Percentiles rank a stretch among this genome's conserved stretches.
Conservation (phyloP, 2,329 filamentous ascomycete species). For the Ophiosphaerella narmari region DNA sequence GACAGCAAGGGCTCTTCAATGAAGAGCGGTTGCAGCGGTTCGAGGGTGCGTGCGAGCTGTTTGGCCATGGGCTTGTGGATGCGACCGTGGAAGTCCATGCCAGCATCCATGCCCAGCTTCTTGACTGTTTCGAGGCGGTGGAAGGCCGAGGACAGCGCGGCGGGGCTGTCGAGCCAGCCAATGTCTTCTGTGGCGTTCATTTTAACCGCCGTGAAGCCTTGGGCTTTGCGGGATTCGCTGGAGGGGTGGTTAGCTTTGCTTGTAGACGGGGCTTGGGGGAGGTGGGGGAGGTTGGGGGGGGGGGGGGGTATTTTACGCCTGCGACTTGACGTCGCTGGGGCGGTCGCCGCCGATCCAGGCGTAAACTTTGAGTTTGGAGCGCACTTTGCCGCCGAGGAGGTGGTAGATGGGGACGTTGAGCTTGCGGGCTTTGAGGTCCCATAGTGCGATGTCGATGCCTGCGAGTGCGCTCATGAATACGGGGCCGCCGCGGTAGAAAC, state of each 20-base stretch:
- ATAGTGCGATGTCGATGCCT: conserved; percentile 78
- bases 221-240: conserved; percentile 61
- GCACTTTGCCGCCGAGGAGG: conserved; percentile 74
- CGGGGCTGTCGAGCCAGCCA: conserved; percentile 75
- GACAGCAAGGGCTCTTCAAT: conserved; percentile 75
- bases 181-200: conserved; percentile 82
- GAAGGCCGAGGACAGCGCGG: conserved; percentile 65
- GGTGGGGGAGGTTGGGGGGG: no score
- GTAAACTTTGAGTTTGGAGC: conserved; percentile 72
- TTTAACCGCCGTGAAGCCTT: conserved; percentile 71
- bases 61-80: conserved; percentile 82
- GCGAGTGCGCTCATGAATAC: conserved; percentile 81
- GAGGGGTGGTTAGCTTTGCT: not conserved
- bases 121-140: conserved; percentile 72
- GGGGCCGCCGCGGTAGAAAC: conserved; percentile 77
- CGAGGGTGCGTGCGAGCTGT: conserved; percentile 69
- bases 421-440: conserved; percentile 73
- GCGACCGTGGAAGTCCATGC: conserved; percentile 77
- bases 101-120: conserved; percentile 70
- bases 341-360: conserved; percentile 79
- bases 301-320: conserved; percentile 58
- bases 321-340: conserved; percentile 66
- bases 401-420: conserved; percentile 72
- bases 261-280: not conserved
- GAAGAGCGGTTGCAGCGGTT: conserved; percentile 72